Percentiles rank a stretch among this genome's conserved stretches.
Conservation (phyloP, 169 alveolate species). For the Plasmodium coatneyi region DNA sequence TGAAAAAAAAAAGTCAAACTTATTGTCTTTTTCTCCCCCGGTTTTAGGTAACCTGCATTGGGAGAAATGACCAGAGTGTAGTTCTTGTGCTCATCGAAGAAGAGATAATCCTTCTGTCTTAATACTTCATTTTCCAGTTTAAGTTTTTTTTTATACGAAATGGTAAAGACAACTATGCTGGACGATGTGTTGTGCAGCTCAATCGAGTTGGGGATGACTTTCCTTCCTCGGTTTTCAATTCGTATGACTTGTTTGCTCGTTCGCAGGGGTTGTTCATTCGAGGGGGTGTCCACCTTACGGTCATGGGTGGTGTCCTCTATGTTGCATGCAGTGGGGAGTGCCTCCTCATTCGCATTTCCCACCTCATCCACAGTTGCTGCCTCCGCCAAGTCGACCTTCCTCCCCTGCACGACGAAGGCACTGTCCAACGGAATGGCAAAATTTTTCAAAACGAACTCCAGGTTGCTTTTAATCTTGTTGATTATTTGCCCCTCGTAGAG, state of each 20-base stretch:
- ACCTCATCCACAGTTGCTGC: neutral
- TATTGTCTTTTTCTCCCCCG: slow-evolving; percentile 5
- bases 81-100: slow-evolving; percentile 21
- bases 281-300: neutral
- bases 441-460: slow-evolving; percentile 43
- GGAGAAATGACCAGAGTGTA: slow-evolving; percentile 31
- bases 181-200: slow-evolving; percentile 13
- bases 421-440: slow-evolving; percentile 39
- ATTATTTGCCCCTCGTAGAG: slow-evolving; percentile 11
- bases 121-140: slow-evolving; percentile 10
- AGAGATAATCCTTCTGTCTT: slow-evolving; percentile 32
- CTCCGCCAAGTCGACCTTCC: neutral
- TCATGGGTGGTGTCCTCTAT: neutral
- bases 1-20: slow-evolving; percentile 20
- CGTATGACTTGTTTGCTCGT: neutral
- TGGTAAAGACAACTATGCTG: neutral
- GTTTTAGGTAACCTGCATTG: slow-evolving; percentile 39
- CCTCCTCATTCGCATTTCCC: too few species aligned
- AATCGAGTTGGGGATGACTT: slow-evolving; percentile 1
- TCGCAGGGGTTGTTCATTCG: neutral
- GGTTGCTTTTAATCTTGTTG: slow-evolving; percentile 27
- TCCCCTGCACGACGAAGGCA: slow-evolving; percentile 22
- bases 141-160: slow-evolving; percentile 6
- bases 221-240: slow-evolving; percentile 1
- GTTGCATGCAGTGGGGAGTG: neutral